Conservation (phyloP, 2,329 filamentous ascomycete species). For the Ploettnerulaceae sp. region DNA sequence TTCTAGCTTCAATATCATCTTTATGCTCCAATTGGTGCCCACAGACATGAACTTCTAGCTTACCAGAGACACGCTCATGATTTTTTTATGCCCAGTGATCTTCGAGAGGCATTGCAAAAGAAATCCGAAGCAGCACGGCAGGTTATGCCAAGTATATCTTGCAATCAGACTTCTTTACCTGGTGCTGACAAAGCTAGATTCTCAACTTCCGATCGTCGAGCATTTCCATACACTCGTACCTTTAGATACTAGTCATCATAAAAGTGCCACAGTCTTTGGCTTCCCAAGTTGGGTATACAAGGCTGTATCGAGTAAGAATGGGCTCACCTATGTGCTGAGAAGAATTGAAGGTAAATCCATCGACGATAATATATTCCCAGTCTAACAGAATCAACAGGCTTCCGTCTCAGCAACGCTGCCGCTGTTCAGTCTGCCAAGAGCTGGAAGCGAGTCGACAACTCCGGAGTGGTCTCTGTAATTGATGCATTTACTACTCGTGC, state of each 20-base stretch:
- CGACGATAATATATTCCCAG: background rate
- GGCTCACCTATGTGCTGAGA: constrained; percentile 80
- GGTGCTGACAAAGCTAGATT: constrained; percentile 40
- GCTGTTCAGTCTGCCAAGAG: constrained; percentile 80
- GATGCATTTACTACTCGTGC: constrained; percentile 90
- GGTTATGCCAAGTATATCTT: constrained; percentile 65
- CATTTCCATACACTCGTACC: constrained; percentile 91
- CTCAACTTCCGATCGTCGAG: constrained; percentile 73
- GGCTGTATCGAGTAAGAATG: constrained; percentile 82
- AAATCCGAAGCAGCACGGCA: constrained; percentile 83
- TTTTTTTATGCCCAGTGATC: constrained; percentile 82
- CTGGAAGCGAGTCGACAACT: constrained; percentile 82
- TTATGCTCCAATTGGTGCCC: constrained; percentile 82
- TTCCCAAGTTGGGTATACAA: constrained; percentile 96
- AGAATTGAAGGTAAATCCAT: constrained; percentile 65
- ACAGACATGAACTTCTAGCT: constrained; percentile 72
- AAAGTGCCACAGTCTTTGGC: constrained; percentile 74
- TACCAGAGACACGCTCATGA: constrained; percentile 87
- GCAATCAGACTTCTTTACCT: too few relatives aligned
- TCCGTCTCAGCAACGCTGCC: constrained; percentile 81
- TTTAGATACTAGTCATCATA: constrained; percentile 75
- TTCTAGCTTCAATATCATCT: constrained; percentile 81
- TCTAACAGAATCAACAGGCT: constrained; percentile 52
- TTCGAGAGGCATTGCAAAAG: constrained; percentile 84
- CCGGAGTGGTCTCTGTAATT: constrained; percentile 77